phyloP scores from a whole-genome alignment of 164 flowering plant species.

The Sedum album region DNA sequence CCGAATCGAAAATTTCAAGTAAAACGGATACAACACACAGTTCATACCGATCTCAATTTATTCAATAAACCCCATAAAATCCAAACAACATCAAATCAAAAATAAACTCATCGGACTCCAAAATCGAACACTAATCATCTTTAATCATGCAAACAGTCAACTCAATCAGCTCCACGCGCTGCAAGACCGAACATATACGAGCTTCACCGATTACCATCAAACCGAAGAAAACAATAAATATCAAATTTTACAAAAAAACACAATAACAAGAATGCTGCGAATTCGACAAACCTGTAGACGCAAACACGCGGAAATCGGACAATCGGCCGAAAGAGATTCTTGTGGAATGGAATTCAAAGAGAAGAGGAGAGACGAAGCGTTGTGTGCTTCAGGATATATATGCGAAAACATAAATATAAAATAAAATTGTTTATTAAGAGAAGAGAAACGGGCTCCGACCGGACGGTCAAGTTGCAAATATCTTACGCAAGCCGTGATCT shows the following conservation, averaged over 20 bases:
- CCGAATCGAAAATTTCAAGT: not conserved
- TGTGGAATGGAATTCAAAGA: not conserved
- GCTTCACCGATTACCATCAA: not conserved
- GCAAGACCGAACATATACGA: not conserved
- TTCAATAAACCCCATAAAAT: not conserved
- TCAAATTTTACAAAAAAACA: not conserved
- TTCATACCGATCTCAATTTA: not conserved
- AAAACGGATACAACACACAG: not conserved
- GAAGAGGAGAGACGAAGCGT: not conserved
- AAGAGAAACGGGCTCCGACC: not conserved
- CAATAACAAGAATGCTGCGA: not conserved
- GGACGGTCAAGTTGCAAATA: not conserved
- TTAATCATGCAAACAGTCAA: not conserved
- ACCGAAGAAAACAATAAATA: not conserved
- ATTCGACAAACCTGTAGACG: not conserved
- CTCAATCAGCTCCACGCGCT: not conserved
- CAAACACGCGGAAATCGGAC: not conserved
- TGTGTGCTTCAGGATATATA: constrained; percentile 1
- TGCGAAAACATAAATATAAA: not conserved
- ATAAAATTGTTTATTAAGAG: not conserved
- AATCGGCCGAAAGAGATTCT: not conserved
- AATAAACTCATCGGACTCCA: not conserved
- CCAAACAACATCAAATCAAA: not conserved
- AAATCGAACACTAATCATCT: not conserved
- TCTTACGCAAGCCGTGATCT: not conserved